Evolutionary conservation across 1,284 basidiomycete species (phyloP).

Genomic region (Apiotrichum gracile): DNA sequence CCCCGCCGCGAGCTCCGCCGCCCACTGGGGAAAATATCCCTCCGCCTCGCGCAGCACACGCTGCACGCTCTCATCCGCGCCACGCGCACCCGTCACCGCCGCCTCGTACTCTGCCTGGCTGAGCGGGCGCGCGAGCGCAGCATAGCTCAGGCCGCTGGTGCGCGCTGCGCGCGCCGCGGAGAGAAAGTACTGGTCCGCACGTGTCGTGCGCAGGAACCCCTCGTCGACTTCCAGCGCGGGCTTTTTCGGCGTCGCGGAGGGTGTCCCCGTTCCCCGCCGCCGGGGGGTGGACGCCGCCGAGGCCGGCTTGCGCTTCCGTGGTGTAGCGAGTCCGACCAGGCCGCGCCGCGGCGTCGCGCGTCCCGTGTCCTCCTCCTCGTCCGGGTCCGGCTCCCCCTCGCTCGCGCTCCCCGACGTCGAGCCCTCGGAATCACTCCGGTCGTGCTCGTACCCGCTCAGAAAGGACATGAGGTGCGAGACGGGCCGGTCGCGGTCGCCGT

Average conservation of each 20-base stretch:
- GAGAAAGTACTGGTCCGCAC: conserved; percentile 77
- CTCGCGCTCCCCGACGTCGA: conserved; percentile 12
- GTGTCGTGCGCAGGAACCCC: conserved; percentile 44
- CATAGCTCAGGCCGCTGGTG: conserved; percentile 72
- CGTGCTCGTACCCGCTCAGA: conserved; percentile 35
- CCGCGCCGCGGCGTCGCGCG: conserved; percentile 9
- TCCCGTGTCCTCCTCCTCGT: conserved; percentile 17
- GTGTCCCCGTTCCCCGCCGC: conserved; percentile 10
- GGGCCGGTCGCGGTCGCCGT: not conserved
- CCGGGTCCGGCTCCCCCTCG: conserved; percentile 24
- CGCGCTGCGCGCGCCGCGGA: conserved; percentile 55
- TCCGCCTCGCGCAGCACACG: conserved; percentile 14
- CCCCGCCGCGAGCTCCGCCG: conserved; percentile 65
- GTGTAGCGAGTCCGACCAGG: conserved; percentile 16
- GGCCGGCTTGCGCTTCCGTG: conserved; percentile 25
- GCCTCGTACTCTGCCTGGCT: conserved; percentile 40
- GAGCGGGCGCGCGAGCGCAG: conserved; percentile 59
- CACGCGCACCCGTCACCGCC: conserved; percentile 8
- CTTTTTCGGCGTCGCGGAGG: conserved; percentile 3
- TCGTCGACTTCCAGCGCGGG: conserved; percentile 11
- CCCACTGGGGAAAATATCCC: conserved; percentile 50
- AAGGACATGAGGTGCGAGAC: conserved; percentile 41
- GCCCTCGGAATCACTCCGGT: conserved; percentile 21
- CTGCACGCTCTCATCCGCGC: conserved; percentile 22
- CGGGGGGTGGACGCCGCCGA: conserved; percentile 22